Percentiles rank a stretch among this genome's conserved stretches.
Conservation (phyloP, 768 basidiomycete species). For the Psilocybe cyanescens region DNA sequence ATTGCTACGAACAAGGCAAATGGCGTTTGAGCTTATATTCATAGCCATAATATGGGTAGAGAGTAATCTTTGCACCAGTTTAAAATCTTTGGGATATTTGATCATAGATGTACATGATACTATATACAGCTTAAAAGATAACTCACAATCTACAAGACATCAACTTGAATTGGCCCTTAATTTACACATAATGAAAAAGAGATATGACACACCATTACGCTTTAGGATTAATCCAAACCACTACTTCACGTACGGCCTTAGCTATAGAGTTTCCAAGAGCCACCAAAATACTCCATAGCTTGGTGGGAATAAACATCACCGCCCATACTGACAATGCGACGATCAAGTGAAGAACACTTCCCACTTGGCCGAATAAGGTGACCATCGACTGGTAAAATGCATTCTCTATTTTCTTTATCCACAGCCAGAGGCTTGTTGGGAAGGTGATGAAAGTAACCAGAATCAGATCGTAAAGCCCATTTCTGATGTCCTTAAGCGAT, state of each 20-base stretch:
- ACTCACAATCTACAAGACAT: too few species aligned
- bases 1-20: too few species aligned
- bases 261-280: not conserved
- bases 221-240: slow-evolving; percentile 9
- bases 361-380: not conserved
- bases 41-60: too few species aligned
- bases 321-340: not conserved
- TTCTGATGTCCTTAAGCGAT: slow-evolving; percentile 6
- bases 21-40: too few species aligned
- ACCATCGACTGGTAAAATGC: not conserved
- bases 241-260: not conserved
- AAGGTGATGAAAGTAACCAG: slow-evolving; percentile 3
- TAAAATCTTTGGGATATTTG: too few species aligned
- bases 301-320: not conserved
- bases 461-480: slow-evolving; percentile 2
- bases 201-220: too few species aligned
- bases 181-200: too few species aligned
- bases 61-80: too few species aligned
- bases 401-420: not conserved
- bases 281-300: not conserved
- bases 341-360: not conserved
- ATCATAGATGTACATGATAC: too few species aligned
- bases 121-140: too few species aligned
- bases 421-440: slow-evolving; percentile 5
- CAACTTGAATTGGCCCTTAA: too few species aligned